Conservation (phyloP, 2,329 filamentous ascomycete species). For the Remersonia thermophila region DNA sequence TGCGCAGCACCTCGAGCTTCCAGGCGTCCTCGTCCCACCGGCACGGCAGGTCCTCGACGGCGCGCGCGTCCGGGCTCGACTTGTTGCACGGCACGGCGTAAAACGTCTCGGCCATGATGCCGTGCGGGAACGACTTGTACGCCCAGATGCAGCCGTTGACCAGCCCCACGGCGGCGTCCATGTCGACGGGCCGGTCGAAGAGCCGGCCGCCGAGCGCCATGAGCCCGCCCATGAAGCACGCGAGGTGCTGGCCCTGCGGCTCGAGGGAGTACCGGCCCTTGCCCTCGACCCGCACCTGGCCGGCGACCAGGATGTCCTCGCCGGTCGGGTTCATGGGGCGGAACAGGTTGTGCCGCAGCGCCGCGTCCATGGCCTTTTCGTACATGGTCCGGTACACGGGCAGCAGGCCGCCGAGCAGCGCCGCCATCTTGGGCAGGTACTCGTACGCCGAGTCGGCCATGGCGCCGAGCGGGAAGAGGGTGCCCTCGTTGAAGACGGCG, state of each 20-base stretch:
- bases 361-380: slow-evolving; percentile 3
- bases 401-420: slow-evolving; percentile 42
- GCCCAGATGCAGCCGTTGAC: slow-evolving; percentile 45
- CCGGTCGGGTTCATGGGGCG: slow-evolving; percentile 52
- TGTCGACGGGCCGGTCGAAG: slow-evolving; percentile 31
- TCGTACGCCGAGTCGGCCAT: slow-evolving; percentile 31
- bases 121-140: slow-evolving; percentile 38
- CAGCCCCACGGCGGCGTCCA: slow-evolving; percentile 34
- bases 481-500: slow-evolving; percentile 28
- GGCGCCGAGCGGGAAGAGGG: slow-evolving; percentile 22
- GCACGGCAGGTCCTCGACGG: slow-evolving; percentile 7
- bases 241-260: slow-evolving; percentile 29
- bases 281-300: slow-evolving; percentile 21
- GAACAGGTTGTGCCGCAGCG: slow-evolving; percentile 51
- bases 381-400: slow-evolving; percentile 23
- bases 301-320: slow-evolving; percentile 52
- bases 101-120: slow-evolving; percentile 48
- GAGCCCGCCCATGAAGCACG: slow-evolving; percentile 37
- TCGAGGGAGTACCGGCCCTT: slow-evolving; percentile 15
- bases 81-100: slow-evolving; percentile 30
- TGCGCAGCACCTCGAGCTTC: slow-evolving; percentile 14
- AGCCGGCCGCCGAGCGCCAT: slow-evolving; percentile 33
- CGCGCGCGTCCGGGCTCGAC: slow-evolving; percentile 7
- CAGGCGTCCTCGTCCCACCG: slow-evolving; percentile 26
- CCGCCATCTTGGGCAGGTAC: slow-evolving; percentile 35